Evolutionary conservation across 1,284 basidiomycete species (phyloP).

Genomic region (Rhodotorula glutinis): DNA sequence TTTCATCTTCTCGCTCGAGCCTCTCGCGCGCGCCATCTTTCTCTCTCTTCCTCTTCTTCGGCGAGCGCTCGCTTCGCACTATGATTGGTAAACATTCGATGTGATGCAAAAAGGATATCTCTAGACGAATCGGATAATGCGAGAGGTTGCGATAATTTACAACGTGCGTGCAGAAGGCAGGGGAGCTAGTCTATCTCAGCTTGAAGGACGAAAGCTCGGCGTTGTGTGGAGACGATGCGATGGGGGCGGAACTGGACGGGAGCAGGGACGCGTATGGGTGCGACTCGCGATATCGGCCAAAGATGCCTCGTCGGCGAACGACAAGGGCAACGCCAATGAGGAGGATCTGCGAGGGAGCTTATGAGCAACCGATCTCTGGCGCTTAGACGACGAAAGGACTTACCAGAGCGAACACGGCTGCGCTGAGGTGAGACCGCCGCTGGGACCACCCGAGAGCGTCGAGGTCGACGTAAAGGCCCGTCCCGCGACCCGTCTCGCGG

Average conservation of each 20-base stretch:
- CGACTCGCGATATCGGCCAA: background rate
- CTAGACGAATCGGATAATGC: too few relatives aligned
- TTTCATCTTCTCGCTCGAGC: too few relatives aligned
- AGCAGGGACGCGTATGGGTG: background rate
- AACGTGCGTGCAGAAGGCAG: background rate
- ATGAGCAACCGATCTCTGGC: too few relatives aligned
- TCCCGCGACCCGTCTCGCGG: background rate
- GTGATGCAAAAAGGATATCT: too few relatives aligned
- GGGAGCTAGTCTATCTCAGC: background rate
- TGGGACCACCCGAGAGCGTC: constrained; percentile 2
- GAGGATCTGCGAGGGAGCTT: background rate
- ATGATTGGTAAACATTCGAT: too few relatives aligned
- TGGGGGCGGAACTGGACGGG: background rate
- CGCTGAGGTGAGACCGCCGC: background rate
- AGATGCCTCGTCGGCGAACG: background rate
- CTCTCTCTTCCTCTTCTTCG: too few relatives aligned
- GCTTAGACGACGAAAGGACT: background rate
- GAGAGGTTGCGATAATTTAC: too few relatives aligned
- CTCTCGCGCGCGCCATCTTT: too few relatives aligned
- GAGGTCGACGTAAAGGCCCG: constrained; percentile 1
- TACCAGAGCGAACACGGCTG: background rate
- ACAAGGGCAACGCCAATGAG: background rate
- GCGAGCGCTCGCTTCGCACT: too few relatives aligned
- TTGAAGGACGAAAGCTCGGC: background rate
- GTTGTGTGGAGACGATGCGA: background rate